Percentiles rank a stretch among this genome's conserved stretches.
phyloP scores from a whole-genome alignment of 257 asterid species.

The Solanum neorickii region DNA sequence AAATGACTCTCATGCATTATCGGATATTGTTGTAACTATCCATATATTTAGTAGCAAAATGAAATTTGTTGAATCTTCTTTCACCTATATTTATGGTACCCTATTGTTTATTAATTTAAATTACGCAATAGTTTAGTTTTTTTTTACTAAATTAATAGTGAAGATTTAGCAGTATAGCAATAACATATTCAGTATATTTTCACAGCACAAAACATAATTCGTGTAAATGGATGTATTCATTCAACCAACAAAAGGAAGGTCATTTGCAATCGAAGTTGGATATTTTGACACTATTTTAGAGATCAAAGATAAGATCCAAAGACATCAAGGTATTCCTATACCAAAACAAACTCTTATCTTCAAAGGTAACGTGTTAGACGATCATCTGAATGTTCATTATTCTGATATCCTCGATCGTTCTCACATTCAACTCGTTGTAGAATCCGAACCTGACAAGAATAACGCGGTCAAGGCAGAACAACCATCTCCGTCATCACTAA shows the following conservation, averaged over 20 bases:
- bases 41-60: background rate
- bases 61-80: background rate
- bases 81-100: background rate
- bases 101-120: background rate
- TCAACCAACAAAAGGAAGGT: slow-evolving; percentile 25
- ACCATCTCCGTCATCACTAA: background rate
- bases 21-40: slow-evolving; percentile 10
- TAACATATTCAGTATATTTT: background rate
- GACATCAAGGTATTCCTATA: slow-evolving; percentile 31
- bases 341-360: slow-evolving; percentile 42
- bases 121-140: background rate
- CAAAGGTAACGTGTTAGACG: slow-evolving; percentile 38
- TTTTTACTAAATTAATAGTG: background rate
- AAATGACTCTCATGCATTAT: background rate
- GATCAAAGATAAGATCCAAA: slow-evolving; percentile 55
- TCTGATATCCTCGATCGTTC: slow-evolving; percentile 52
- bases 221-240: slow-evolving; percentile 44
- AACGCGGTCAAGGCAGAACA: background rate
- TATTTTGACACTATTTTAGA: slow-evolving; percentile 52
- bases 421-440: slow-evolving; percentile 20
- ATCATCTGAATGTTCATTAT: slow-evolving; percentile 42
- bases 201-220: background rate
- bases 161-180: background rate
- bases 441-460: background rate
- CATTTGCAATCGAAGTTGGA: slow-evolving; percentile 51